Evolutionary conservation across 2,329 filamentous ascomycete genomes (phyloP), one percentile per base, ranked within the genome.

Genomic region (Trichoderma sp.): DNA sequence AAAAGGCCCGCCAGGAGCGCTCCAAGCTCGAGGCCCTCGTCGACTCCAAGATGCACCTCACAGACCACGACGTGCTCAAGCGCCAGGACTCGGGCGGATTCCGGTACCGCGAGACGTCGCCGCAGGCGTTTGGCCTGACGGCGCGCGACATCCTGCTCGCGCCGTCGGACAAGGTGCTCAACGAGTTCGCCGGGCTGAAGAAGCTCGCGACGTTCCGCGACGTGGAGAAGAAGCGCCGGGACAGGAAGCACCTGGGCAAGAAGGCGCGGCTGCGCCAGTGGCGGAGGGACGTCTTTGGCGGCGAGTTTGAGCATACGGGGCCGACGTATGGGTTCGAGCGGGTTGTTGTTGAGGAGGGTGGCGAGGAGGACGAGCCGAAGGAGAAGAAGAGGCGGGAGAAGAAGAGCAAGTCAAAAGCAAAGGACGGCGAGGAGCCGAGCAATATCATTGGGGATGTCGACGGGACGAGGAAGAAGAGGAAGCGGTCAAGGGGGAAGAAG

Each of bases 91-190:
- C 71, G 32, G 71, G 73, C 17, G 70, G 74, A 72, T 99, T 99
- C 87, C 90, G 92, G 67, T 99, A 99, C 83, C 92, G 95, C 75
- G 94, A 97, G 77, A 97, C 94, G 2, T 96, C 92, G 0, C 94
- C 95, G 1, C 90, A 91, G 66, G 88, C 91, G 13, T 99, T 97
- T 76, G 95, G 95, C 68, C 88, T 99, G 75, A 97, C 92, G 0
- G 84, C 94, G 1, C 87, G 90, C 70, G 95, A 99, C 79, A 98
- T 99, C 73, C 86, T 99, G 37, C 85, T 90, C 76, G 93, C 97
- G 72, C 92, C 94, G 0, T 91, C 90, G 53, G 95, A 99, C 80
- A 83, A 88, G 56, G 89, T 90, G 64, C 87, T 99, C 71, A 99
- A 99, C 79, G 86, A 94, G 71, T 99, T 91, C 76, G 94, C 90